Evolutionary conservation across 257 asterid genomes (phyloP), one percentile per base, ranked within the genome.

Genomic region (Gynochthodes officinalis): DNA sequence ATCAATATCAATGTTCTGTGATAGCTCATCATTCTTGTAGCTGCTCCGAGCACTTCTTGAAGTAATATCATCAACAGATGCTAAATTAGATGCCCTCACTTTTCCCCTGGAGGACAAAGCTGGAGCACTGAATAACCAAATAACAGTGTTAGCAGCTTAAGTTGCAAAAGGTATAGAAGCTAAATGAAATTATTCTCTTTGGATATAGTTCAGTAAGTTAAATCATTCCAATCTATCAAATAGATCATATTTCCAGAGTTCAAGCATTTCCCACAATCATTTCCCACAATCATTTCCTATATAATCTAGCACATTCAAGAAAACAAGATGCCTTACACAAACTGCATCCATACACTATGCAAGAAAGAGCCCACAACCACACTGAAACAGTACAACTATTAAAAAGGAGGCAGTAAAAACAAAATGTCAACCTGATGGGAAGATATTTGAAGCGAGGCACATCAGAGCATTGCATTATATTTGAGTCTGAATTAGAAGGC

Each of bases 391-490:
- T 43, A 30, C 27, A 43, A 19, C 21, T 28, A 6, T 43, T 9
- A 19, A 68, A 50, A n/a, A 13, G 19, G 53, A 69, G 46, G 30
- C 53, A 13, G 32, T 30, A 39, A 33, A 25, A 70, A 76, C 67
- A 70, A 58, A 58, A 78, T 73, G 28, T 44, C 73, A 75, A 95
- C 99, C 99, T 95, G 89, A 95, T 92, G 72, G 99, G 99, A 76
- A 95, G 96, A 83, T 95, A 95, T 79, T 90, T 95, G 86, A 92
- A 95, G 75, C 99, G 99, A 73, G 99, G 96, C 54, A 95, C 98
- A 64, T 82, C 80, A 28, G 98, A 95, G 87, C 99, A 95, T 71
- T 91, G 88, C 98, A 95, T 85, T 76, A 90, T 86, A 84, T 95
- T 95, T 79, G 99, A 95, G 73, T 92, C 97, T 14, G 98, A 84